Evolutionary conservation across 805 yeast genomes (phyloP), one percentile per base, ranked within the genome.

Genomic region (Kuraishia molischiana): DNA sequence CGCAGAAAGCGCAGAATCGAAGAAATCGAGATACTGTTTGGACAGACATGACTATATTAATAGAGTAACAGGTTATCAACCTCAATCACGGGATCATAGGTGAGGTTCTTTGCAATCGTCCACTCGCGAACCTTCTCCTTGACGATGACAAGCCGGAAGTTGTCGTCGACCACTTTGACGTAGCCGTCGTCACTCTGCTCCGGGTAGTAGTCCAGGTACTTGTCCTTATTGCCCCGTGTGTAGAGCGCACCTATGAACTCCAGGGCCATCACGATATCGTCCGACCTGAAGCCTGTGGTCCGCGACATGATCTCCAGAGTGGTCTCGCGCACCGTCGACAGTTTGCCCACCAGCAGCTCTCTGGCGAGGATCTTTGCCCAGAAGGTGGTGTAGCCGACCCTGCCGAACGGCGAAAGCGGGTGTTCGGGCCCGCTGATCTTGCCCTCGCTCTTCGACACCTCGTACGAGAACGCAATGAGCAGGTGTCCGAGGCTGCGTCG

Each of bases 391-490:
- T 87, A 92, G 5, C 89, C 74, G 8, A 74, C 61, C 37, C 69
- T 67, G 0, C 98, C 98, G 56, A 78, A 83, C 0, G 81, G 79
- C 4, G 95, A 83, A 8, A 92, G 61, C 1, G 98, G 98, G 45
- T 77, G 71, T 53, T 92, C 98, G 0, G 98, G 98, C 0, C 97
- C 95, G 42, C 95, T 86, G 2, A 73, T 57, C 17, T 64, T 47
- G 22, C 74, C 76, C 32, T 83, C 84, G 13, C 68, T 69, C 29
- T 74, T 62, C 0, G 95, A 85, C 17, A 89, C 54, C 22, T 69
- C 77, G 52, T 90, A 92, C 29, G 94, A 85, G 46, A 86, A 84
- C 42, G 85, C 85, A 13, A 92, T 85, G 29, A 92, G 54, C 9
- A 85, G 62, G 4, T 85, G 76, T 0, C 97, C 98, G 19, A 89